Evolutionary conservation across 306 rosid species (phyloP).

Genomic region (Castanea sativa): DNA sequence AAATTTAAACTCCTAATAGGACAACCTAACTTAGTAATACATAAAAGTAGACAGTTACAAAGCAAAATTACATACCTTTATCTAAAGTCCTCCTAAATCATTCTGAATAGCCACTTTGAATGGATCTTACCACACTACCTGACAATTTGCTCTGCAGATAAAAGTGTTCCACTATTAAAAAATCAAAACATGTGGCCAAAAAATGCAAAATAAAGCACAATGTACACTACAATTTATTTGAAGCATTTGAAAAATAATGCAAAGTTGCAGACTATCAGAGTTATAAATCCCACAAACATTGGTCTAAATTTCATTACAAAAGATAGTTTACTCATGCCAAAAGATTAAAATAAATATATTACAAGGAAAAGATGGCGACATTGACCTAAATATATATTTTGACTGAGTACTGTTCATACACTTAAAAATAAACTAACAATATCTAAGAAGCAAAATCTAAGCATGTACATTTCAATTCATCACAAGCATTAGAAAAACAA

Average conservation of each 20-base stretch:
- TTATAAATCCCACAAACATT: background rate
- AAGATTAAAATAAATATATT: background rate
- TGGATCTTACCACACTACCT: slow-evolving; percentile 36
- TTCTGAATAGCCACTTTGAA: slow-evolving; percentile 38
- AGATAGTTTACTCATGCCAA: background rate
- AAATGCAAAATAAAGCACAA: background rate
- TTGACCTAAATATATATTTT: background rate
- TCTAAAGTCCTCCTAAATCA: slow-evolving; percentile 51
- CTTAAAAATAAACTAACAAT: too few species aligned
- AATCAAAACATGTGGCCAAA: background rate
- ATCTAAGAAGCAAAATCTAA: background rate
- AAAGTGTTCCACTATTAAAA: background rate
- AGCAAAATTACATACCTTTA: slow-evolving; percentile 38
- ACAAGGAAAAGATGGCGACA: background rate
- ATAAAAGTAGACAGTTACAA: background rate
- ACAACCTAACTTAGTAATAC: background rate
- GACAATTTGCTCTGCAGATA: slow-evolving; percentile 42
- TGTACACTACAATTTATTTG: background rate
- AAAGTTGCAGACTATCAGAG: background rate
- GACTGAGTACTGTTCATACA: background rate
- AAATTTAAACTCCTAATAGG: background rate
- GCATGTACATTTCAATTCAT: too few species aligned
- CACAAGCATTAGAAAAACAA: too few species aligned
- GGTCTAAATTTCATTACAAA: background rate
- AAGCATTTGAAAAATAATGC: background rate